phyloP scores from a whole-genome alignment of 805 yeast species.

The Pichia sporocuriosa region DNA sequence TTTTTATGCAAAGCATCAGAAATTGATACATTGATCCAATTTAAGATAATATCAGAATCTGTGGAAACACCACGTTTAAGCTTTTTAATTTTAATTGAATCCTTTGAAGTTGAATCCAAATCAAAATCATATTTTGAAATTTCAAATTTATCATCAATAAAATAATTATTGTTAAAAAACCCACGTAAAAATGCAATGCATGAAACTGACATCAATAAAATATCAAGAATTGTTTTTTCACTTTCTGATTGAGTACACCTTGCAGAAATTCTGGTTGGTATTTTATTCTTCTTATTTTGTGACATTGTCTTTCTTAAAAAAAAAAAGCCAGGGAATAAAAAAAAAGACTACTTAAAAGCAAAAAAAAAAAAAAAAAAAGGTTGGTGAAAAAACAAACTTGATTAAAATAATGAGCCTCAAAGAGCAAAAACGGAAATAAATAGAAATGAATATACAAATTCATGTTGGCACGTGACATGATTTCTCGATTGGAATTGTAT shows the following conservation, averaged over 20 bases:
- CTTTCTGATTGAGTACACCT: slow-evolving; percentile 26
- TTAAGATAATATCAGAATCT: slow-evolving; percentile 42
- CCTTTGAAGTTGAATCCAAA: background rate
- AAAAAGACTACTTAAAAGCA: too few relatives aligned
- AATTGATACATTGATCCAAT: slow-evolving; percentile 50
- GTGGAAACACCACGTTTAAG: slow-evolving; percentile 39
- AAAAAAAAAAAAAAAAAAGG: background rate
- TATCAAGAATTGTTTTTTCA: slow-evolving; percentile 40
- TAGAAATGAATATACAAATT: background rate
- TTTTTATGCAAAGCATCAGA: slow-evolving; percentile 37
- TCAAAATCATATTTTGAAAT: slow-evolving; percentile 28
- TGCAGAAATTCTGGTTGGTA: slow-evolving; percentile 15
- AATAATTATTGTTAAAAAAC: slow-evolving; percentile 48
- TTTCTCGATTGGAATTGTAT: too few relatives aligned
- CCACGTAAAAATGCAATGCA: slow-evolving; percentile 53
- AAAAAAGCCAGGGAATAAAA: background rate
- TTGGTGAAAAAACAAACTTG: background rate
- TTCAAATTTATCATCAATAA: slow-evolving; percentile 41
- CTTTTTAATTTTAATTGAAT: slow-evolving; percentile 41
- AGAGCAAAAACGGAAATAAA: too few relatives aligned
- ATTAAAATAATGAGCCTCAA: background rate
- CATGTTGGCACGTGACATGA: background rate
- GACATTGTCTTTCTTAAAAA: background rate
- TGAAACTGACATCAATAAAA: slow-evolving; percentile 47
- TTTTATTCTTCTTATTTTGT: background rate